These are phyloP conservation scores for Boletellus sp. DNA, from an alignment of 768 basidiomycete species.

Conservation along the genomic window DNA sequence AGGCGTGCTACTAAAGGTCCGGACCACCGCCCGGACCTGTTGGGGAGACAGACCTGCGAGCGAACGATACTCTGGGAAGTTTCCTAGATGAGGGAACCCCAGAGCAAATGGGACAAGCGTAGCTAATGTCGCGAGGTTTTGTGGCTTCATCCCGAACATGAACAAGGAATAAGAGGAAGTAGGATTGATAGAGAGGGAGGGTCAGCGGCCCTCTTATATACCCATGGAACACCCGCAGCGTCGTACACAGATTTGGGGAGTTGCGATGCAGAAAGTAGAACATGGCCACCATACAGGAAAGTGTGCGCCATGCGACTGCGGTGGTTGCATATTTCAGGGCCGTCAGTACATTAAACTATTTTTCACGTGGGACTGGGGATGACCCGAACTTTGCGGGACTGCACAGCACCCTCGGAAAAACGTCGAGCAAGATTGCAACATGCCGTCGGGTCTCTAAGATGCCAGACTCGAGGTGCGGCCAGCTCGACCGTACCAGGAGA, in stretches of 20 bases:
- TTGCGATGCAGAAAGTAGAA: too few relatives aligned
- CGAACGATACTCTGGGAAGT: constrained; percentile 21
- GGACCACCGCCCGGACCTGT: constrained; percentile 13
- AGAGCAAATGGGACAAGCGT: constrained; percentile 4
- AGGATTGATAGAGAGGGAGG: too few relatives aligned
- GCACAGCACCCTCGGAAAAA: neutral
- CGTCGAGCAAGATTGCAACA: neutral
- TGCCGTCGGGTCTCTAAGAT: neutral
- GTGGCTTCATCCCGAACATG: neutral
- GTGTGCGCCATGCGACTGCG: too few relatives aligned
- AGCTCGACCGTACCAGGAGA: neutral
- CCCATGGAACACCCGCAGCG: too few relatives aligned
- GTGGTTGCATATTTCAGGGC: too few relatives aligned
- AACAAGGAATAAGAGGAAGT: too few relatives aligned
- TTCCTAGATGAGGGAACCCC: constrained; percentile 12
- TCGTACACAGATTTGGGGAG: too few relatives aligned
- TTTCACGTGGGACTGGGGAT: too few relatives aligned
- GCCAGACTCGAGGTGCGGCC: neutral
- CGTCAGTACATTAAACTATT: too few relatives aligned
- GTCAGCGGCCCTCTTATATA: too few relatives aligned
- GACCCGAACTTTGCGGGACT: too few relatives aligned
- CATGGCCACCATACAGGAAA: too few relatives aligned
- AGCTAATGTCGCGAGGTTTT: constrained; percentile 1
- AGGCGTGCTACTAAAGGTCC: constrained; percentile 15
- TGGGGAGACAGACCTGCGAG: constrained; percentile 17